phyloP scores from a whole-genome alignment of 176 grass and related monocot species.

The Poa annua region DNA sequence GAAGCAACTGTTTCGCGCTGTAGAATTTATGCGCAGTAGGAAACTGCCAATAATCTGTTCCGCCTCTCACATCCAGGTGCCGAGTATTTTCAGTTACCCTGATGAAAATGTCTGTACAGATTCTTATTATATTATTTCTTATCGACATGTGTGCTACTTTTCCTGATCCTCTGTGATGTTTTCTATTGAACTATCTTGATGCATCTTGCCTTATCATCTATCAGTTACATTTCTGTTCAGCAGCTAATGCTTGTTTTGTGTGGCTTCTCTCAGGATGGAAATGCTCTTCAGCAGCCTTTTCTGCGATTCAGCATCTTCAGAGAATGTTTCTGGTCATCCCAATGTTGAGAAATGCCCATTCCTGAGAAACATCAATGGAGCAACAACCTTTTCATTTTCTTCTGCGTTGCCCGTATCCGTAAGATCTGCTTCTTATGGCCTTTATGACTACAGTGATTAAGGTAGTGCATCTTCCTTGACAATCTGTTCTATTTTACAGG shows the following conservation, averaged over 20 bases:
- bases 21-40: too few species aligned
- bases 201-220: background rate
- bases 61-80: too few species aligned
- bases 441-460: background rate
- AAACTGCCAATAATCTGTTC: too few species aligned
- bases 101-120: background rate
- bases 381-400: constrained; percentile 63
- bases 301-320: constrained; percentile 50
- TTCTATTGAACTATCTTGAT: constrained; percentile 10
- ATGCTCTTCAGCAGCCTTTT: constrained; percentile 58
- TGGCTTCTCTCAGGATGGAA: constrained; percentile 58
- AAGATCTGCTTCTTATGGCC: constrained; percentile 43
- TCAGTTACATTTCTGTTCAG: background rate
- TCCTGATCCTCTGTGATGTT: background rate
- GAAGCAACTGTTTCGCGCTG: background rate
- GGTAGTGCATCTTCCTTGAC: constrained; percentile 21
- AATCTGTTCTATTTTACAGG: constrained; percentile 45
- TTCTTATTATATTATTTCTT: background rate
- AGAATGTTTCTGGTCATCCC: constrained; percentile 54
- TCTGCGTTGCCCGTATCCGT: constrained; percentile 58
- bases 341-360: constrained; percentile 76
- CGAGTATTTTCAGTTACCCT: background rate
- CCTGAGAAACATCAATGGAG: constrained; percentile 69
- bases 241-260: constrained; percentile 27
- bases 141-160: background rate